phyloP scores from a whole-genome alignment of 2,329 filamentous ascomycete species.

The Biscogniauxia marginata region DNA sequence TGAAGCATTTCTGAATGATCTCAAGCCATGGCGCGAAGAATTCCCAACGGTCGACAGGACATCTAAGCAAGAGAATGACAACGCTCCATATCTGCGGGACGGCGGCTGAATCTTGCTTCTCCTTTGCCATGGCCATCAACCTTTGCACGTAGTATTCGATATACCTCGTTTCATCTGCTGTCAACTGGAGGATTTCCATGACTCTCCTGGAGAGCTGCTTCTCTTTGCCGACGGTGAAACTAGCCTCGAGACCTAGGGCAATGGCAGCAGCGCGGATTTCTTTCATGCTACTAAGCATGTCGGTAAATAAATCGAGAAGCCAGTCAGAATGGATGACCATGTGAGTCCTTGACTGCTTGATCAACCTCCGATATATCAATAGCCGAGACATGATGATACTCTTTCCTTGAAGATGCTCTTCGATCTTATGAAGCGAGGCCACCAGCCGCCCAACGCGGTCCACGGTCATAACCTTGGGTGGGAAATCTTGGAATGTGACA shows the following conservation, averaged over 20 bases:
- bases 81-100: slow-evolving; percentile 91
- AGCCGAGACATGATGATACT: slow-evolving; percentile 77
- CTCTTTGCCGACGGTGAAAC: slow-evolving; percentile 67
- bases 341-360: slow-evolving; percentile 66
- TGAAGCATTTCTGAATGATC: slow-evolving; percentile 81
- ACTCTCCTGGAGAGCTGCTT: slow-evolving; percentile 65
- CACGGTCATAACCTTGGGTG: slow-evolving; percentile 68
- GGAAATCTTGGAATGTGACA: slow-evolving; percentile 77
- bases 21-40: slow-evolving; percentile 73
- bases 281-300: slow-evolving; percentile 74
- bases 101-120: slow-evolving; percentile 57
- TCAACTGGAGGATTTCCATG: slow-evolving; percentile 59
- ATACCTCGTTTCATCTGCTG: slow-evolving; percentile 61
- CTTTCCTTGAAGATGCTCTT: slow-evolving; percentile 73
- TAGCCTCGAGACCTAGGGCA: slow-evolving; percentile 68
- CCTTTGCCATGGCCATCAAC: slow-evolving; percentile 67
- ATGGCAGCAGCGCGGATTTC: slow-evolving; percentile 77
- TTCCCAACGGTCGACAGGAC: slow-evolving; percentile 66
- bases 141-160: slow-evolving; percentile 67
- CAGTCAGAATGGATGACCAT: slow-evolving; percentile 76
- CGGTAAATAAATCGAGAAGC: slow-evolving; percentile 78
- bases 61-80: slow-evolving; percentile 74
- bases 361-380: slow-evolving; percentile 72
- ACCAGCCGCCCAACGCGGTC: slow-evolving; percentile 71
- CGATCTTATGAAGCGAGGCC: slow-evolving; percentile 67